Evolutionary conservation across 768 basidiomycete genomes (phyloP).

Genomic region (Pleurotus sapidus): DNA sequence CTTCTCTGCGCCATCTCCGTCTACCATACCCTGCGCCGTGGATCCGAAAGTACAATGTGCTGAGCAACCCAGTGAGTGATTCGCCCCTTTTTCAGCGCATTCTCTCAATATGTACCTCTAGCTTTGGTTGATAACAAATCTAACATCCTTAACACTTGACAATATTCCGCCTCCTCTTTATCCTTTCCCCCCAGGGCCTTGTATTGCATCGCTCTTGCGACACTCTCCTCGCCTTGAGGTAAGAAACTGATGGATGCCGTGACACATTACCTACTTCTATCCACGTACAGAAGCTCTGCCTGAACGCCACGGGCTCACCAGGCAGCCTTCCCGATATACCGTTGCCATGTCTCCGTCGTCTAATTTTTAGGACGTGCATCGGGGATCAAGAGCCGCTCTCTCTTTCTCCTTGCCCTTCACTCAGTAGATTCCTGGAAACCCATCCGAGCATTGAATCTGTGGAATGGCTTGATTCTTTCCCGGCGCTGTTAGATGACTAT

Average conservation of each 20-base stretch:
- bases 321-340: background rate
- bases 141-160: background rate
- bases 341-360: background rate
- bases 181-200: background rate
- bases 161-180: background rate
- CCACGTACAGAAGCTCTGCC: background rate
- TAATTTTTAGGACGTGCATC: background rate
- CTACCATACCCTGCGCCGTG: background rate
- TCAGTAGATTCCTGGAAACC: background rate
- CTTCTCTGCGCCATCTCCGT: background rate
- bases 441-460: slow-evolving; percentile 3
- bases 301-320: background rate
- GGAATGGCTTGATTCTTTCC: slow-evolving; percentile 2
- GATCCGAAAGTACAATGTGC: background rate
- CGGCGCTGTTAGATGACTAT: background rate
- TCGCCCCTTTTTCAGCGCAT: background rate
- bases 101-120: background rate
- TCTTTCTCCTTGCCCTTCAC: background rate
- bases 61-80: background rate
- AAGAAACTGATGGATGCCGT: background rate
- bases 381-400: background rate
- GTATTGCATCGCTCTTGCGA: background rate
- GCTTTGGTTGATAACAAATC: background rate
- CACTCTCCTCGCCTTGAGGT: background rate
- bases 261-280: background rate